Evolutionary conservation across 1,284 basidiomycete species (phyloP).

Genomic region (Heliocybe sulcata): DNA sequence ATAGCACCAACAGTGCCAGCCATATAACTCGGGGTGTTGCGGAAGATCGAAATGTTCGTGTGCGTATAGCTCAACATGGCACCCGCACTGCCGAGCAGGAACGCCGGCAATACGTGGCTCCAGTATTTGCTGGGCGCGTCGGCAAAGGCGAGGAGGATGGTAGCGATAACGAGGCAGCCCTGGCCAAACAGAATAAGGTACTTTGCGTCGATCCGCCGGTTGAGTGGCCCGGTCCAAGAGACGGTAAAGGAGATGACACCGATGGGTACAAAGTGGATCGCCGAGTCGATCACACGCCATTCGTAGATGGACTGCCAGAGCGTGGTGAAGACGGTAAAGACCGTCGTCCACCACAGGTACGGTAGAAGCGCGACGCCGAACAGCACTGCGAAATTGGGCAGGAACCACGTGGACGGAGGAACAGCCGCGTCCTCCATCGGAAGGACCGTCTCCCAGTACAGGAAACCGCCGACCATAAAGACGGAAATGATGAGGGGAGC

Average conservation of each 20-base stretch:
- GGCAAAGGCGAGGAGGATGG: conserved; percentile 32
- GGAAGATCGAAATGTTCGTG: conserved; percentile 42
- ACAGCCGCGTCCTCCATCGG: conserved; percentile 30
- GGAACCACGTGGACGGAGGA: conserved; percentile 35
- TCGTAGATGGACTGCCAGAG: conserved; percentile 31
- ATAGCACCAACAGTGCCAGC: conserved; percentile 49
- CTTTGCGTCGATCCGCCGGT: conserved; percentile 30
- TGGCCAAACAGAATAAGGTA: conserved; percentile 36
- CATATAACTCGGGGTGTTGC: conserved; percentile 34
- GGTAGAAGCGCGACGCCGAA: conserved; percentile 30
- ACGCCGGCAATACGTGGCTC: conserved; percentile 40
- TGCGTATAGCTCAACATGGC: conserved; percentile 24
- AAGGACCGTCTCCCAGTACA: conserved; percentile 32
- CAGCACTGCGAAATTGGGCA: conserved; percentile 32
- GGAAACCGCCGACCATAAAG: conserved; percentile 29
- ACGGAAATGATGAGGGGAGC: conserved; percentile 36
- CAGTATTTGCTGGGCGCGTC: conserved; percentile 36
- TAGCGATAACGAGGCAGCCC: conserved; percentile 28
- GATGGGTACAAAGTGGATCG: conserved; percentile 35
- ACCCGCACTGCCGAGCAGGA: conserved; percentile 36
- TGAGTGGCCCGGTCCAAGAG: conserved; percentile 31
- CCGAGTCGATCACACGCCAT: conserved; percentile 30
- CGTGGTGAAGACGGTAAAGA: conserved; percentile 27
- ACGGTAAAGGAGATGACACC: conserved; percentile 28
- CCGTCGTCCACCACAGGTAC: conserved; percentile 35